A percentile compares a stretch with the other conserved stretches of the same genome.
Conservation (phyloP, 345 rosid species). For the Trapa incisa region DNA sequence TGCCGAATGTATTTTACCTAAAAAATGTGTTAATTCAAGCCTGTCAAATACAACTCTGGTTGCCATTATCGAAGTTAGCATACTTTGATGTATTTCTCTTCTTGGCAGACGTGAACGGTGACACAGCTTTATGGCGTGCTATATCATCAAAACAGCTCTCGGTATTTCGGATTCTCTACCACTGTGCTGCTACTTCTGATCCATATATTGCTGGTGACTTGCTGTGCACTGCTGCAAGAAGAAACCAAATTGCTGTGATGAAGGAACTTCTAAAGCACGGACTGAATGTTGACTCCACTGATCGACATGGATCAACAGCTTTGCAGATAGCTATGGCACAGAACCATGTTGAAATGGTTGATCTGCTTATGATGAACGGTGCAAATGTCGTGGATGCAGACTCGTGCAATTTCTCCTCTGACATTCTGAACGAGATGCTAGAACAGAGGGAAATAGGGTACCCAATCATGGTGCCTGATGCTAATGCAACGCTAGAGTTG, state of each 20-base stretch:
- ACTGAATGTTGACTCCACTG: conserved; percentile 37
- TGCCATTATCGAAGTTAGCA: not conserved
- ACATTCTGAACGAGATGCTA: conserved; percentile 29
- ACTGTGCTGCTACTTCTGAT: conserved; percentile 44
- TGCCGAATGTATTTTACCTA: not conserved
- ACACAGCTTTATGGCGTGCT: conserved; percentile 79
- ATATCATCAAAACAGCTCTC: conserved; percentile 45
- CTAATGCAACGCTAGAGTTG: conserved; percentile 12
- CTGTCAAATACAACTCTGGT: not conserved
- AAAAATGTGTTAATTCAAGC: not conserved
- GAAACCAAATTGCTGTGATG: conserved; percentile 45
- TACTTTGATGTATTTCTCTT: not conserved
- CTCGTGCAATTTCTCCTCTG: conserved; percentile 12
- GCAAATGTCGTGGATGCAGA: conserved; percentile 32
- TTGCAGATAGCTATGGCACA: conserved; percentile 48
- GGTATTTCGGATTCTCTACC: conserved; percentile 53
- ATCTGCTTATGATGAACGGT: conserved; percentile 51
- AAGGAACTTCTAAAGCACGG: conserved; percentile 49
- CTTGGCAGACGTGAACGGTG: conserved; percentile 43
- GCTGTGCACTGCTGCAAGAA: conserved; percentile 58
- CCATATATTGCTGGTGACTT: conserved; percentile 56
- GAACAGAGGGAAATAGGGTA: conserved; percentile 34
- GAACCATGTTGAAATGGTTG: conserved; percentile 50
- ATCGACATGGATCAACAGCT: conserved; percentile 50
- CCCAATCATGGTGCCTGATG: conserved; percentile 19